Evolutionary conservation across 306 rosid species (phyloP), one percentile per base, ranked within the genome.

Genomic region (Fragaria ananassa): DNA sequence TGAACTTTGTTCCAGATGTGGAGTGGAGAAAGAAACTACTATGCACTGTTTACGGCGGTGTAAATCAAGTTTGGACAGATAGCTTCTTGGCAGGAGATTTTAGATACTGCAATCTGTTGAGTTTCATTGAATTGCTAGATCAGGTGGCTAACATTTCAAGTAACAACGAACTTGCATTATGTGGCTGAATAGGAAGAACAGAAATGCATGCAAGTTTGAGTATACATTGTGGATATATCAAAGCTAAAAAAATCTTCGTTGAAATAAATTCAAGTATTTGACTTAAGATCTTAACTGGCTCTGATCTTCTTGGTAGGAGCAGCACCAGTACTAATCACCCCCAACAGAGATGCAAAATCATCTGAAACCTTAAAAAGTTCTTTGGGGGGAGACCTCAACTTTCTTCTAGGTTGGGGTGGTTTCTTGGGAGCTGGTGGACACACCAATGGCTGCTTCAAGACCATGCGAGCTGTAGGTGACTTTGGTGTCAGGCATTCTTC

Each of bases 341-440:
- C 18, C 34, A 82, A 83, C 8, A 83, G 61, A 8, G 90, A 84
- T 15, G 83, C 71, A 29, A 90, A 85, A 78, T 90, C 91, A 25
- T 76, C 84, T 13, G 90, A 82, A 6, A 87, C 84, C 75, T 85
- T 68, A 42, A 88, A 87, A 79, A 80, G 77, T 14, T 41, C 41
- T 58, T 77, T 74, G 34, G 80, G 34, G 2, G 76, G 34, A 15
- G 54, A 63, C 49, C 78, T 76, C 61, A 68, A 29, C 71, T 82
- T 81, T 42, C 73, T 78, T 49, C 60, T 71, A 1, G 82, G 19
- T 73, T 37, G 62, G 66, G 83, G 68, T 27, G 83, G 86, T 72
- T 90, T 90, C 83, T 79, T 90, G 0, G 96, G 96, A 67, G 93
- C 79, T 34, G 93, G 96, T 1, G 93, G 96, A 17, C 96, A 90